Base-by-base conservation (phyloP, 2,329 filamentous ascomycete species). In the Diaporthe sp. region DNA sequence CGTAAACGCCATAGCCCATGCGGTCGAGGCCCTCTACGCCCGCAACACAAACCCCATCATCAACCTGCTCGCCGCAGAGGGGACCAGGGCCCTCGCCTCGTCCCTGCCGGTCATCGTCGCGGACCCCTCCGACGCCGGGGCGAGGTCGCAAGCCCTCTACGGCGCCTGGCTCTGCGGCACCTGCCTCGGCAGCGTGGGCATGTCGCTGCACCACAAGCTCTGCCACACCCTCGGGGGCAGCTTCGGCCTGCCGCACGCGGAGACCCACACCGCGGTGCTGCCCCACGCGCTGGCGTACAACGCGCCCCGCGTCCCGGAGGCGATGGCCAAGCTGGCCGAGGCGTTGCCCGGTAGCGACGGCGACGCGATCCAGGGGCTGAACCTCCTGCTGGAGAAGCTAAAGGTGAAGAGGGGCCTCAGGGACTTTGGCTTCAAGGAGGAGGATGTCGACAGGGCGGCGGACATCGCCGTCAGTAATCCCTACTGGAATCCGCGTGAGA, bases 161-260 rank as follows among this genome's bases (percentile, higher is more conserved):
- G 91, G 91, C 30, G 91, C 91, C 50, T 93, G 90, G 90, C 87
- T 93, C 1, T 92, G 90, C 77, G 90, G 90, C 42, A 87, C 85
- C 32, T 91, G 89, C 77, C 84, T 92, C 1, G 91, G 90, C 8
- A 88, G 84, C 73, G 88, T 90, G 3, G 87, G 87, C 70, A 92
- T 93, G 89, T 87, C 89, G 3, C 85, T 93, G 19, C 92, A 93
- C 79, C 91, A 93, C 81, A 93, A 93, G 79, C 86, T 93, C 2
- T 92, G 91, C 82, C 91, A 93, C 79, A 89, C 89, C 0, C 84
- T 93, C 1, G 91, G 91, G 32, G 92, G 91, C 10, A 88, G 85
- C 77, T 92, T 93, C 80, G 87, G 89, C 75, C 85, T 93, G 9
- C 90, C 91, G 0, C 91, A 93, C 75, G 90, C 91, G 1, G 90